Base-by-base conservation (phyloP, 768 basidiomycete genomes). In the Cystofilobasidium capitatum region DNA sequence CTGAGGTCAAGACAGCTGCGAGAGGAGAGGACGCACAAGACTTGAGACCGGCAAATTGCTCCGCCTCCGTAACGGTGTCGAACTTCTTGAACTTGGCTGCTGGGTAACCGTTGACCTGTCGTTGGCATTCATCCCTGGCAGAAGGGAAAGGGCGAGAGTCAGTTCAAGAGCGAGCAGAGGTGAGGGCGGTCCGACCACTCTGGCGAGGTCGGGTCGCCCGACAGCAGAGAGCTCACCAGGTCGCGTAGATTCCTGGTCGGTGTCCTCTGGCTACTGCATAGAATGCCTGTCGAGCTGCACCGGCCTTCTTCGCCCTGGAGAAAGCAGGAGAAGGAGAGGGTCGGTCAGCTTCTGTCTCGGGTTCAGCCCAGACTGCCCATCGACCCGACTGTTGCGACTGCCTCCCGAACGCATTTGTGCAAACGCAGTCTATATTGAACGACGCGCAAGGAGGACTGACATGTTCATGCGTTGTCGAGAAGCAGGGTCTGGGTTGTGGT, bases 11-110 rank as follows among this genome's bases (percentile, higher is more conserved):
- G n/a, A 9, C 49, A 26, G 47, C 20, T 33, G 60, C 39, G 36
- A 24, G 29, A n/a, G 58, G 20, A n/a, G 58, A 22, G 1, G 49
- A n/a, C 9, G 13, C 49, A 26, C 24, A 39, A 9, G 36, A 17
- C 29, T 54, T 39, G 49, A 54, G 49, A 51, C 47, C 47, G 35
- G 62, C 62, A 26, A 55, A 64, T 39, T 29, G 24, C 16, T 44
- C 36, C 14, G 63, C 63, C 31, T 64, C 63, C 14, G 14, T 1
- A 2, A n/a, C 13, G 12, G 36, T 57, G 24, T 36, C 14, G 29
- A 64, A 64, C 63, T 64, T 64, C 24, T 64, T 55, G 54, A 39
- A 64, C 3, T 6, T 26, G 0, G 63, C 63, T 3, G n/a, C 20
- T 2, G 51, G 63, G 22, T 40, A 51, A 16, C 49, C 49, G 36